Base-by-base conservation (phyloP, 192 early-diverging fungal species). In the Mortierella alpina region DNA sequence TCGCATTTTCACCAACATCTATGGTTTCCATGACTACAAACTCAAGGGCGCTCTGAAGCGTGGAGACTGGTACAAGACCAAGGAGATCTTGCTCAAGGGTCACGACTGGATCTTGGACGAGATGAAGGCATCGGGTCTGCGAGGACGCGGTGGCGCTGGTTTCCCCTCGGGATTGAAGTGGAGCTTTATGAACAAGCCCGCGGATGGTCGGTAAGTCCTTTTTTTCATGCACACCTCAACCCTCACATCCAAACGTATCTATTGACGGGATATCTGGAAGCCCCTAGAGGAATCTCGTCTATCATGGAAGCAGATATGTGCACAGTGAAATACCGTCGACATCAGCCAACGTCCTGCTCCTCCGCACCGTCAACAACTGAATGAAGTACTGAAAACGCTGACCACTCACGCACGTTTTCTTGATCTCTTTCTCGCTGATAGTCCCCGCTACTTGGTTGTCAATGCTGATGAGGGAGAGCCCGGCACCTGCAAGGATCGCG, bases 391-490 rank as follows among this genome's bases (percentile, higher is more conserved):
- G 18, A 11, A 22, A 23, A 23, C 54, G n/a, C 9, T 6, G 31
- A 15, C 54, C 54, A 56, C 13, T 56, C 54, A 5, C 20, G 7
- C 12, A 7, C 12, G 20, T 10, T 9, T 7, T 20, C 31, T 31
- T 31, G 3, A 31, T 31, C 31, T 31, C 3, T 31, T 31, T 31
- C 31, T 31, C 31, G 31, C 31, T 3, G 31, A 31, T 86, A 90
- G 89, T 80, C 97, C 98, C 42, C 91, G 95, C 40, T 99, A 98
- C 83, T 89, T 99, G 82, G 96, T 98, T 31, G 92, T 99, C 75
- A 99, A 99, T 84, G 96, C 96, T 63, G 96, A 99, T 73, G 98
- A 99, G 83, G 98, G 97, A 31, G 97, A 99, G 85, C 98, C 98
- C 7, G 96, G 96, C 52, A 99, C 98, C 57, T 99, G 98, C 91